Evolutionary conservation across 495 filamentous ascomycete species (phyloP).

Genomic region (Collariella sp.): DNA sequence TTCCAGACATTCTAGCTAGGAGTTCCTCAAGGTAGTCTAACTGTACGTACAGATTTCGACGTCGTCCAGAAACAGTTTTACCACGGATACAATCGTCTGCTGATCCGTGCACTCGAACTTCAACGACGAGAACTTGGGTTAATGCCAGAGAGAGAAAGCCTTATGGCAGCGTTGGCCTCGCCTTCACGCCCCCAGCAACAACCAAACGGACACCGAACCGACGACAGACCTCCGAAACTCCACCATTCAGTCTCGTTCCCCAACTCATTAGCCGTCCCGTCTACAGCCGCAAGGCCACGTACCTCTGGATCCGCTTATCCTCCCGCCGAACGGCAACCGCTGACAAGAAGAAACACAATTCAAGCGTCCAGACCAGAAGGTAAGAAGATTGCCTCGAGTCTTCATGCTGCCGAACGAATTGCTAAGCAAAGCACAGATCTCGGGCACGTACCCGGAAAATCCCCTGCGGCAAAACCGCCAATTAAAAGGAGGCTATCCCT

Average conservation of each 20-base stretch:
- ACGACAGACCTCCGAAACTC: background rate
- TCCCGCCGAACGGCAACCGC: background rate
- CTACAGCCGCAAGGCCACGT: background rate
- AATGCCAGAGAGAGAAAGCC: background rate
- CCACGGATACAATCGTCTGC: constrained; percentile 23
- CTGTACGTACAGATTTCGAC: constrained; percentile 10
- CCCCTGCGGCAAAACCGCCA: background rate
- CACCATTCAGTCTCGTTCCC: constrained; percentile 6
- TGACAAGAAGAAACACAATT: constrained; percentile 11
- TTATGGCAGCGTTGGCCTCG: background rate
- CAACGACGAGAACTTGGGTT: constrained; percentile 17
- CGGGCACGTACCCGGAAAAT: background rate
- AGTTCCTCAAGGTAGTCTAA: background rate
- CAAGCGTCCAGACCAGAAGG: constrained; percentile 15
- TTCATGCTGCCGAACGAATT: background rate
- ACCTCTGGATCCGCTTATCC: background rate
- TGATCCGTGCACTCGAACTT: constrained; percentile 22
- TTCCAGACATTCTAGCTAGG: background rate
- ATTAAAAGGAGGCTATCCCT: constrained; percentile 11
- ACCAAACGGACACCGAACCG: background rate
- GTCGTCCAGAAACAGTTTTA: constrained; percentile 23
- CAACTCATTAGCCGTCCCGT: background rate
- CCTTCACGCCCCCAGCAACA: background rate
- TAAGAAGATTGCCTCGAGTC: background rate
- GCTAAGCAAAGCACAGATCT: background rate